Evolutionary conservation across 441 rosid genomes (phyloP), one percentile per base, ranked within the genome.

Genomic region (Codiaeum variegatum): DNA sequence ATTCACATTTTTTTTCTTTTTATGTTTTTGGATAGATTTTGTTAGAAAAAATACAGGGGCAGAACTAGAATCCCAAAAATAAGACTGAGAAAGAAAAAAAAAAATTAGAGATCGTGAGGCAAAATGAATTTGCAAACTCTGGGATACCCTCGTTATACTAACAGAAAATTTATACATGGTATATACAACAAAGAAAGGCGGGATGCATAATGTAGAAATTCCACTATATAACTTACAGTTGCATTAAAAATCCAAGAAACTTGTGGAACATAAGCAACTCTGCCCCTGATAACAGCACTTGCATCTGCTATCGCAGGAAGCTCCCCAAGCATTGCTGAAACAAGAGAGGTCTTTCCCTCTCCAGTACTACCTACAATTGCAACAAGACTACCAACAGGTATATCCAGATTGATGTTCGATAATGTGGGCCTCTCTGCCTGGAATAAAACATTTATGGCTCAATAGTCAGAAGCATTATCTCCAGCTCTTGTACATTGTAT

Each of bases 201-300:
- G 44, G 44, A 38, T 38, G 42, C 42, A 38, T 38, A 38, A 38
- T 38, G 42, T 38, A 38, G 42, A 38, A 38, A 9, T 38, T 75
- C 60, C 72, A 84, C 52, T 71, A 5, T 16, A 69, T 40, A 76
- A 84, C 91, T 73, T 83, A 94, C 99, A 59, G 99, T 91, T 49
- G 96, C 99, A 84, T 92, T 94, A 77, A 94, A 94, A 82, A 94
- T 94, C 97, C 98, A 94, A n/a, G 98, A 94, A 79, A 92, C 89
- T 85, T 94, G 99, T 78, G 99, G 96, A 80, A 91, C 97, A 88
- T 94, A 94, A 74, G 98, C 92, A 46, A 90, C 96, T 0, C 84
- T 80, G 82, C 99, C 99, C 84, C 97, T 88, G 56, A 88, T 75
- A 71, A 81, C 84, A 83, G 85, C 94, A 60, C 76, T 74, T 10